Conservation (phyloP, 352 stramenopile genomes). For the Globisporangium apiculatum region DNA sequence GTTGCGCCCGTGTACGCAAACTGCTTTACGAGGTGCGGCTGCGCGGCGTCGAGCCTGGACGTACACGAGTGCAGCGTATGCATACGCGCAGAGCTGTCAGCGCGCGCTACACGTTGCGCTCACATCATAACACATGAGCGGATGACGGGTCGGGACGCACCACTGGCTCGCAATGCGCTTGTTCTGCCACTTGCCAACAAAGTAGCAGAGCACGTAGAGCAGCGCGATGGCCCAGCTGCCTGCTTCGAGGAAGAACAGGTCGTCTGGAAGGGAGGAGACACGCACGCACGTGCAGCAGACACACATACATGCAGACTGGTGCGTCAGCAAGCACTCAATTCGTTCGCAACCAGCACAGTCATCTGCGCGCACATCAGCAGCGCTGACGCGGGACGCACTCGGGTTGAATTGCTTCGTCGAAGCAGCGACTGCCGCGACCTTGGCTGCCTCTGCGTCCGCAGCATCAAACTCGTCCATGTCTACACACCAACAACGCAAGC, state of each 20-base stretch:
- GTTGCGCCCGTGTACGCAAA: conserved; percentile 73
- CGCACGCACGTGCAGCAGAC: neutral
- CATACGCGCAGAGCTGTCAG: too few relatives aligned
- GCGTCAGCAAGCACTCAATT: too few relatives aligned
- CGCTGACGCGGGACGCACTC: conserved; percentile 5
- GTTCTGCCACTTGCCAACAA: conserved; percentile 63
- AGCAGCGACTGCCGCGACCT: conserved; percentile 13
- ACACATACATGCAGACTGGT: neutral
- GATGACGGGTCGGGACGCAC: conserved; percentile 16
- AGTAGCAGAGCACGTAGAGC: conserved; percentile 53
- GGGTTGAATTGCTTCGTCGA: conserved; percentile 11
- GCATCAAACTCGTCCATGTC: conserved; percentile 40
- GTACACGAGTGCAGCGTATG: neutral
- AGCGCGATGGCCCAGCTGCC: conserved; percentile 34
- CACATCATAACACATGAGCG: too few relatives aligned
- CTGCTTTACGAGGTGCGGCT: conserved; percentile 56
- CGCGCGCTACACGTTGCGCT: too few relatives aligned
- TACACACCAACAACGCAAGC: neutral
- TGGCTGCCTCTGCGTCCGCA: conserved; percentile 16
- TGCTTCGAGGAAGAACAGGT: conserved; percentile 42
- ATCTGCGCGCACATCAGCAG: neutral
- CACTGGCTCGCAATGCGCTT: conserved; percentile 56
- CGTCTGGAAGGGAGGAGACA: conserved; percentile 15
- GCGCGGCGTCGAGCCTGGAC: conserved; percentile 44
- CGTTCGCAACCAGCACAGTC: too few relatives aligned